Conservation (phyloP, 305 asterid genomes). For the Solanum hybrid region DNA sequence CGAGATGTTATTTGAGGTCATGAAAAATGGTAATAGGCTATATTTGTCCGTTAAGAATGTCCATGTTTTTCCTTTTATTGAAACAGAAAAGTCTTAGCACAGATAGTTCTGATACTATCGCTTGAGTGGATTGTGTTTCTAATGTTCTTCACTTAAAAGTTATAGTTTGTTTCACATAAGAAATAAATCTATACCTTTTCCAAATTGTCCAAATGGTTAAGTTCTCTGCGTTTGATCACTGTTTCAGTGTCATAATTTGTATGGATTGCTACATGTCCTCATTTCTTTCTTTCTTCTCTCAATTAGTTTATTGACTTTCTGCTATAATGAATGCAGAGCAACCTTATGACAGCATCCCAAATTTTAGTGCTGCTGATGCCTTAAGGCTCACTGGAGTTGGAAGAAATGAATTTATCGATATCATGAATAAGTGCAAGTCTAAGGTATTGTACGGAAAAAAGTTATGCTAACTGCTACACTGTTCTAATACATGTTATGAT, state of each 20-base stretch:
- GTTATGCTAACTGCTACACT: background rate
- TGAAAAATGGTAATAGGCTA: conserved; percentile 64
- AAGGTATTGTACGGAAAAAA: conserved; percentile 49
- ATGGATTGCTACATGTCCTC: background rate
- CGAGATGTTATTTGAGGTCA: conserved; percentile 85
- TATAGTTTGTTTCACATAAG: background rate
- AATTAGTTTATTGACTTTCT: background rate
- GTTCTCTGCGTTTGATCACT: background rate
- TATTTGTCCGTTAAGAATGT: background rate
- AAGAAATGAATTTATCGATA: conserved; percentile 92
- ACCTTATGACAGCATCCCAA: conserved; percentile 97
- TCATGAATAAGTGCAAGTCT: conserved; percentile 99
- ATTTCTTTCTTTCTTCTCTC: background rate
- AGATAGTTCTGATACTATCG: background rate
- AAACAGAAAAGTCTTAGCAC: background rate
- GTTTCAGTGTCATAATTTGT: background rate
- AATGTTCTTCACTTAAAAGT: background rate
- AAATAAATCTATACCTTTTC: background rate
- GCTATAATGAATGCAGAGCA: conserved; percentile 63
- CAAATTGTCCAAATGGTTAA: background rate
- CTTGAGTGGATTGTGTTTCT: background rate
- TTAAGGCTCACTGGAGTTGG: conserved; percentile 91
- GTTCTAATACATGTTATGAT: background rate
- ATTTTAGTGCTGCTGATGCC: conserved; percentile 94
- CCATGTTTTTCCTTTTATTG: background rate